Conservation (phyloP, 179 eudicot species). For the Dionaea muscipula region DNA sequence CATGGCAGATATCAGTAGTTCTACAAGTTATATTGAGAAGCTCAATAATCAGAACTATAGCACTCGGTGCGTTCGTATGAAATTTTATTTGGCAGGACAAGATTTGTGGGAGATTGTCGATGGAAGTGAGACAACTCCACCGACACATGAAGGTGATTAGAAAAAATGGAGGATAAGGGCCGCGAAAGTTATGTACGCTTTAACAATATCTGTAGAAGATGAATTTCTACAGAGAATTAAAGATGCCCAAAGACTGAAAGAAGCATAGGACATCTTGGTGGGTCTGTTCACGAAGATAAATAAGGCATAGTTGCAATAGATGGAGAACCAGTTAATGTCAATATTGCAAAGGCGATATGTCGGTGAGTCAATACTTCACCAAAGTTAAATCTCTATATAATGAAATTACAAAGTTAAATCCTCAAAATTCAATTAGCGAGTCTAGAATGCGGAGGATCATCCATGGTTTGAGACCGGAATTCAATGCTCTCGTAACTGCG, state of each 20-base stretch:
- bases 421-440: conserved; percentile 10
- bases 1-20: too few relatives aligned
- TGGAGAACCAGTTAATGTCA: conserved; percentile 11
- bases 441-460: conserved; percentile 9
- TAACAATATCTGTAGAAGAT: conserved; percentile 10
- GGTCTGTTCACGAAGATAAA: conserved; percentile 10
- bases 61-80: conserved; percentile 14
- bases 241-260: neutral
- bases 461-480: conserved; percentile 3
- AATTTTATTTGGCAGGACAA: conserved; percentile 21
- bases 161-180: conserved; percentile 15
- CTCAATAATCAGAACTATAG: conserved; percentile 17
- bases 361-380: conserved; percentile 8
- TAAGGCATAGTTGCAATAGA: conserved; percentile 8
- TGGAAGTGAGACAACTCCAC: conserved; percentile 14
- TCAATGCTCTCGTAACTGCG: conserved; percentile 1
- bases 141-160: neutral
- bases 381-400: conserved; percentile 10
- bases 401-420: conserved; percentile 14
- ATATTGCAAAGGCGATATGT: conserved; percentile 4
- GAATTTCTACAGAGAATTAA: conserved; percentile 10
- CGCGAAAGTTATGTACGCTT: conserved; percentile 15
- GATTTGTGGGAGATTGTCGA: conserved; percentile 21
- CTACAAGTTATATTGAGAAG: neutral
- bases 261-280: conserved; percentile 13